Base-by-base conservation (phyloP, 108 stramenopile genomes). In the Fragilaria crotonensis region DNA sequence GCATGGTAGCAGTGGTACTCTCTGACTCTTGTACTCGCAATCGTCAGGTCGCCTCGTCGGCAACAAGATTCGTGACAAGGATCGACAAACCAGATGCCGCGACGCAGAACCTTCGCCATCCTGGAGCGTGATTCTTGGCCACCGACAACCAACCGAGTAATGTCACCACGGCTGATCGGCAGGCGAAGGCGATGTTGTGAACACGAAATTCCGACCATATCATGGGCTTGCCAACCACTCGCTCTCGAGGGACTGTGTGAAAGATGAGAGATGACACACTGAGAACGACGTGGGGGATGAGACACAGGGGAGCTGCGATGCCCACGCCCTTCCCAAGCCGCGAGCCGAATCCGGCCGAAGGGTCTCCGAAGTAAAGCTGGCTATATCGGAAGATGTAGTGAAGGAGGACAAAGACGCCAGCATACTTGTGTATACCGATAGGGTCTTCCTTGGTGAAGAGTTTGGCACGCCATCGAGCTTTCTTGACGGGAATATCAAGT, bases 371-470 rank as follows among this genome's bases (percentile, higher is more conserved):
- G 5, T 62, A 41, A 63, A 77, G 65, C 33, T 80, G 83, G 22
- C 48, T 33, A 45, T 52, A 84, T 5, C 83, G 69, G 50, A 41
- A 68, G 1, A 52, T 52, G 52, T 67, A 84, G 49, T 84, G 69
- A 25, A 78, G 2, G 0, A 84, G 71, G 19, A 59, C 60, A 49
- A 80, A 80, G 0, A 84, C 27, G 21, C 83, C 83, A 45, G 66
- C 55, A 25, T 55, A 71, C 53, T 84, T 84, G 77, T 84, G 83
- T 27, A 84, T 57, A 48, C 76, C 69, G 36, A 69, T 67, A 4
- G 74, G 79, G 66, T 84, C 83, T 62, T 84, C 78, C 5, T 60
- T 62, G 22, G 83, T 84, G 52, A 84, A 77, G 1, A 84, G 61
- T 57, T 80, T 84, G 26, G 60, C 62, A 31, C 27, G 46, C 58